phyloP scores from a whole-genome alignment of 2,329 filamentous ascomycete genomes.

The Erysiphe pisi region DNA sequence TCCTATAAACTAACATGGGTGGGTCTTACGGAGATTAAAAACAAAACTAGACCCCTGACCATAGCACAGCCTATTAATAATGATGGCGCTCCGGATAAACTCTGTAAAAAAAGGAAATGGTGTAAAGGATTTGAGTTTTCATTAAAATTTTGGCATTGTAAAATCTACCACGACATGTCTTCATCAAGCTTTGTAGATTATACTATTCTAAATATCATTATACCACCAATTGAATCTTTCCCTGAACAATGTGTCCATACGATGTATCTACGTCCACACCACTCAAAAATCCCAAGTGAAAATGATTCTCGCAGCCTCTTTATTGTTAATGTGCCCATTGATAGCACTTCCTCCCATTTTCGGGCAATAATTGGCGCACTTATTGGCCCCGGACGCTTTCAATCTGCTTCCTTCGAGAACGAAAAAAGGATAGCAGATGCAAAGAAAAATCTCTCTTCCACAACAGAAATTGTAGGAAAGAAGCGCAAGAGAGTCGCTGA shows the following conservation, averaged over 20 bases:
- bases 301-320: constrained; percentile 74
- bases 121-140: too few relatives aligned
- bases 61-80: too few relatives aligned
- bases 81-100: too few relatives aligned
- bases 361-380: constrained; percentile 63
- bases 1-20: too few relatives aligned
- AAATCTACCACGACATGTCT: neutral
- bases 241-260: constrained; percentile 58
- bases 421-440: constrained; percentile 36
- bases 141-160: neutral
- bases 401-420: constrained; percentile 64
- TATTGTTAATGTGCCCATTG: constrained; percentile 76
- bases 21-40: too few relatives aligned
- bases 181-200: constrained; percentile 32
- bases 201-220: constrained; percentile 34
- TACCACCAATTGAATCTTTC: constrained; percentile 46
- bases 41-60: too few relatives aligned
- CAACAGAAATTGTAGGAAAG: constrained; percentile 35
- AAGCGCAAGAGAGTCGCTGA: constrained; percentile 46
- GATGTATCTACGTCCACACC: constrained; percentile 74
- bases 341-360: constrained; percentile 68
- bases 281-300: constrained; percentile 62
- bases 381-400: constrained; percentile 66
- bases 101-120: too few relatives aligned
- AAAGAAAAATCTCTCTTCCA: constrained; percentile 32